Evolutionary conservation across 139 green algal species (phyloP).

Genomic region (Desmodesmus armatus): DNA sequence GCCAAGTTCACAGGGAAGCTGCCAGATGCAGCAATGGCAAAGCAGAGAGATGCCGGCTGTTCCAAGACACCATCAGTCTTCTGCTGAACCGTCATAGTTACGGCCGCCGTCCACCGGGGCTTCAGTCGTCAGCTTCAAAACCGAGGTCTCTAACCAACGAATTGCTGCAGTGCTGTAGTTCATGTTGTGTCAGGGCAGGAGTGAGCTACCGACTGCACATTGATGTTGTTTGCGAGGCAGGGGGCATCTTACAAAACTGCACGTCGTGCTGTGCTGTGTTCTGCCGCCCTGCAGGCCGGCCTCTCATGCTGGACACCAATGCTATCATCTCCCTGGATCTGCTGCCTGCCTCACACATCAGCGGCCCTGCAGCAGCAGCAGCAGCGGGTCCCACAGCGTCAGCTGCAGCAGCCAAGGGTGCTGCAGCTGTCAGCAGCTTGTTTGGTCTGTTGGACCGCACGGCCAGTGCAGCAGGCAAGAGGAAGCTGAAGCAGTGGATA

Average conservation of each 20-base stretch:
- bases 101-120: too few relatives aligned
- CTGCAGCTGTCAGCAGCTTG: slow-evolving; percentile 52
- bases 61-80: too few relatives aligned
- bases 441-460: slow-evolving; percentile 59
- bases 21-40: too few relatives aligned
- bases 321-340: slow-evolving; percentile 12
- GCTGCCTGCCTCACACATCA: slow-evolving; percentile 10
- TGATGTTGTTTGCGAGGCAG: too few relatives aligned
- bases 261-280: neutral
- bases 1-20: too few relatives aligned
- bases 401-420: neutral
- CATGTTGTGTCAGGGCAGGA: too few relatives aligned
- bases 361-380: slow-evolving; percentile 4
- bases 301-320: slow-evolving; percentile 24
- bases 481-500: slow-evolving; percentile 62
- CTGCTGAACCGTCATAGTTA: too few relatives aligned
- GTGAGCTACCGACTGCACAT: too few relatives aligned
- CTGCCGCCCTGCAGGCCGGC: neutral
- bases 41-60: too few relatives aligned
- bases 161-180: too few relatives aligned
- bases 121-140: too few relatives aligned
- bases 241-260: neutral
- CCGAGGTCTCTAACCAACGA: too few relatives aligned
- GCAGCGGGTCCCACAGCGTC: neutral
- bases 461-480: slow-evolving; percentile 52